Base-by-base conservation (phyloP, 805 yeast genomes). In the Yarrowia keelungensis region DNA sequence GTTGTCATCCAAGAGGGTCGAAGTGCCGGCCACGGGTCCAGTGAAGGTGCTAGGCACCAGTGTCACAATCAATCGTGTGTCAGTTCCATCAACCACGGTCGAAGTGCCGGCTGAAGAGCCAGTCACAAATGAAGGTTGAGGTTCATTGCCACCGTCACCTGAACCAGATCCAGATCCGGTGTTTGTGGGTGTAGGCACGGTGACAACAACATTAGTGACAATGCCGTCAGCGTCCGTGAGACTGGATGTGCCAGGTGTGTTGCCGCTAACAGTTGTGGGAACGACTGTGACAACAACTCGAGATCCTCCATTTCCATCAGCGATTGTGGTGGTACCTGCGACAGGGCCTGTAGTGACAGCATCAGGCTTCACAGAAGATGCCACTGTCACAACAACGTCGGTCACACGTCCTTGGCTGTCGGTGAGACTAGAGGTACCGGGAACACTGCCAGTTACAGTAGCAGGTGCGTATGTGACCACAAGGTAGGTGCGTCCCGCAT, bases 1-100 rank as follows among this genome's bases (percentile, higher is more conserved):
- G n/a, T 32, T 49, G 16, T 12, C 12, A 15, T 49, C 53, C 12
- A 15, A 4, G 9, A 49, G 38, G 4, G 53, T 49, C 12, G 38
- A 49, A 9, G 53, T 49, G 19, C 53, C 50, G 9, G n/a, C 50
- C 12, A 46, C 35, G 11, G 50, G 50, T 19, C 50, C 50, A 46
- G 50, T n/a, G 32, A 46, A 12, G 19, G 47, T 45, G 12, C 26
- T 46, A 8, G 51, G 51, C 12, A 47, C 51, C 36, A 47, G 36
- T 2, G 51, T 47, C 32, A 47, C 14, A 11, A 46, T 22, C 26
- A 46, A 32, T 11, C 14, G 8, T 15, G 50, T 19, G 15, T 15
- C 14, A 22, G 15, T 14, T 46, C 50, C 50, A 15, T 46, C 50
- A 5, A 15, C 12, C 15, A 22, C 19, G 14, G 50, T 46, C 26